Evolutionary conservation across 208 protist species (phyloP), one percentile per base, ranked within the genome.

Genomic region (Wallacemonas sp.): DNA sequence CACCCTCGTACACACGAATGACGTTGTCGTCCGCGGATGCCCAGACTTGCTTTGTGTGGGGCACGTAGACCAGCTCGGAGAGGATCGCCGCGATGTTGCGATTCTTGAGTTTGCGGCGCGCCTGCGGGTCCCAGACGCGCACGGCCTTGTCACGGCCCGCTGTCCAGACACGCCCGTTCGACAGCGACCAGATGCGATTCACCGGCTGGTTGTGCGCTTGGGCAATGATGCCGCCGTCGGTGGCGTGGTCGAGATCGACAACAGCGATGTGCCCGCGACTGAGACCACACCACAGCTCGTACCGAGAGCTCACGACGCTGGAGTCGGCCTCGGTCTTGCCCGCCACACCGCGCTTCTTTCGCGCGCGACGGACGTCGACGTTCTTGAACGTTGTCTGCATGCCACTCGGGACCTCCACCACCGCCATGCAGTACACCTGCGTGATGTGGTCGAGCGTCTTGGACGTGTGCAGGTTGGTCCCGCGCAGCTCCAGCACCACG

Each of bases 31-130:
- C 83, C n/a, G 85, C 83, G 6, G 92, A 88, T 21, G 81, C 81
- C 75, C 89, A 96, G 3, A 96, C 81, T 61, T 88, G 78, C 30
- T 84, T 73, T 2, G 54, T 70, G 19, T 67, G 72, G 36, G 68
- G 43, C 17, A 91, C 81, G 56, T 91, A 92, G 14, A 83, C 86
- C 16, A 88, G 48, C 44, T 86, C 84, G 2, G 74, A 76, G 29
- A 94, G 62, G 49, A 94, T 92, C 19, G 85, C 87, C 16, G 88
- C 88, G 58, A 94, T 94, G 71, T 92, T 90, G 57, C 89, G 76
- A 48, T 79, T 90, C 68, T 93, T 92, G 38, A 86, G 57, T 41
- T 81, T 70, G 19, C 78, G 81, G 4, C 87, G 74, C 17, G 87
- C 80, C 68, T 93, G 87, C 67, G 90, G 80, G 75, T 96, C 87